Conservation (phyloP, 2,329 filamentous ascomycete genomes). For the Myriangium duriaei region DNA sequence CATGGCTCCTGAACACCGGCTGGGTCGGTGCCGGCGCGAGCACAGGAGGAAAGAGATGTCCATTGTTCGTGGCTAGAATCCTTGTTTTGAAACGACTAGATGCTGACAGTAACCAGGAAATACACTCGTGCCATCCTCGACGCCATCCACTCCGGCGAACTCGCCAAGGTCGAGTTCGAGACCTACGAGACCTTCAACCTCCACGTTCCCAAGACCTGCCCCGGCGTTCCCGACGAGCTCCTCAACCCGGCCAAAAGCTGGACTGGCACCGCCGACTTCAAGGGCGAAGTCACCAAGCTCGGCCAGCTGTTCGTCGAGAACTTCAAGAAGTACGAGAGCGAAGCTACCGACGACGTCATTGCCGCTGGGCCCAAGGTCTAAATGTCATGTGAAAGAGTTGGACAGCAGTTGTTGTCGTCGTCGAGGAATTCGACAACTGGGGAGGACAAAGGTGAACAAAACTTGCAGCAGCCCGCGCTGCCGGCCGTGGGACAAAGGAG, state of each 20-base stretch:
- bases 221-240: constrained; percentile 77
- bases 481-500: neutral
- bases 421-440: neutral
- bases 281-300: constrained; percentile 79
- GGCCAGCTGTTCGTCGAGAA: constrained; percentile 86
- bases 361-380: constrained; percentile 29
- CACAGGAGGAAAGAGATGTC: constrained; percentile 90
- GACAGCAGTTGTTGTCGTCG: neutral
- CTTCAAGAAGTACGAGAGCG: constrained; percentile 84
- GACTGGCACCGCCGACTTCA: constrained; percentile 75
- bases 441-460: neutral
- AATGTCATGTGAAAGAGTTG: no score
- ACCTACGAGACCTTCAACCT: constrained; percentile 96
- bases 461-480: neutral
- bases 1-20: constrained; percentile 96
- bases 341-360: constrained; percentile 46
- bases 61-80: constrained; percentile 60
- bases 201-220: constrained; percentile 82
- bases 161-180: constrained; percentile 87
- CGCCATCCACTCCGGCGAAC: constrained; percentile 92
- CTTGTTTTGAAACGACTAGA: neutral
- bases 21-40: constrained; percentile 88
- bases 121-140: constrained; percentile 98
- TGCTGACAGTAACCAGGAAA: constrained; percentile 41
- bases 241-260: constrained; percentile 91